Conservation (phyloP, 805 yeast species). For the Ogataea polymorpha region DNA sequence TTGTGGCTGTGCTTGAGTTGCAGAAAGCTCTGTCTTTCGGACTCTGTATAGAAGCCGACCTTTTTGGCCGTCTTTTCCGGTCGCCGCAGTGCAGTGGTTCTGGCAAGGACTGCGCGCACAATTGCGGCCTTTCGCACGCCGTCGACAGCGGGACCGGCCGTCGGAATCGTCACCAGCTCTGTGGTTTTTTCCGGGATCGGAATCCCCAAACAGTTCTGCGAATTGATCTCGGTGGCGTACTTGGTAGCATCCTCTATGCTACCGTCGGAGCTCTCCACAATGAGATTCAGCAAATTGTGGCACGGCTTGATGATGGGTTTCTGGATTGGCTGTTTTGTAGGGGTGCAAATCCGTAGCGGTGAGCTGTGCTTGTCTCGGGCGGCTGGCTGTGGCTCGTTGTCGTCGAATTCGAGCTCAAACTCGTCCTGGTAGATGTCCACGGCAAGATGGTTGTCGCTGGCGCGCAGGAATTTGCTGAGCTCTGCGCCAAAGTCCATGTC, state of each 20-base stretch:
- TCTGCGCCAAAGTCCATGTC: constrained; percentile 23
- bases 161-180: constrained; percentile 60
- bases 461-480: constrained; percentile 17
- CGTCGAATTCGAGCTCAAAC: constrained; percentile 22
- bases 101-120: constrained; percentile 33
- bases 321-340: constrained; percentile 28
- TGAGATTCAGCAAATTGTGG: constrained; percentile 38
- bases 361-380: constrained; percentile 19
- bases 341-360: constrained; percentile 44
- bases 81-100: constrained; percentile 7
- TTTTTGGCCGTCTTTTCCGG: constrained; percentile 3
- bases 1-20: constrained; percentile 12
- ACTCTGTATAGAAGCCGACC: constrained; percentile 32
- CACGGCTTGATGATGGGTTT: constrained; percentile 35
- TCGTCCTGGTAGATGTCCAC: constrained; percentile 24
- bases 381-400: not conserved
- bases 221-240: constrained; percentile 66
- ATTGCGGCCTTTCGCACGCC: constrained; percentile 36
- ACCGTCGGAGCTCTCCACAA: constrained; percentile 64
- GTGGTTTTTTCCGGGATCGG: constrained; percentile 56
- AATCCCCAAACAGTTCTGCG: constrained; percentile 59
- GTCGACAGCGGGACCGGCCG: constrained; percentile 31
- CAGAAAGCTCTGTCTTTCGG: constrained; percentile 25
- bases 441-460: constrained; percentile 15
- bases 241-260: constrained; percentile 59